Conservation (phyloP, 2,329 filamentous ascomycete species). For the Macrophomina tecta region DNA sequence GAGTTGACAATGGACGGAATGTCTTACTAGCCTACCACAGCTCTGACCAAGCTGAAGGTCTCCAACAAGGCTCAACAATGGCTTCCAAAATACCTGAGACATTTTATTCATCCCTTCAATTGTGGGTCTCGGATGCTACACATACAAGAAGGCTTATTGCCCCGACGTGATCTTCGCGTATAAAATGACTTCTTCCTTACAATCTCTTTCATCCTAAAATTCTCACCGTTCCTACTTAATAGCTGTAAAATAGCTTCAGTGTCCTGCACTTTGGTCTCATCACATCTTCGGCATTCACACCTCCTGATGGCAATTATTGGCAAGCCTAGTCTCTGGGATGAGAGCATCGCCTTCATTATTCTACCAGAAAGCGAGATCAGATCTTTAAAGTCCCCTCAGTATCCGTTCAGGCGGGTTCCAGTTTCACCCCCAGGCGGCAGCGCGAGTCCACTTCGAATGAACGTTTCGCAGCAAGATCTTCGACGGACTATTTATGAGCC, state of each 20-base stretch:
- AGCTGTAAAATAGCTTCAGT: too few species aligned
- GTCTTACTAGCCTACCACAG: neutral
- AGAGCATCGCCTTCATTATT: neutral
- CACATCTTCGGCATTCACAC: neutral
- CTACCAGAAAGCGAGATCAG: slow-evolving; percentile 7
- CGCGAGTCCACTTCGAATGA: neutral
- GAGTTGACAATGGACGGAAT: neutral
- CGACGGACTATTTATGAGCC: neutral
- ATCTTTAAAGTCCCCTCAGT: slow-evolving; percentile 6
- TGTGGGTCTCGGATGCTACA: neutral
- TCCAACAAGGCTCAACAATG: slow-evolving; percentile 8
- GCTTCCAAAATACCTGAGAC: neutral
- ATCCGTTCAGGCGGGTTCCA: neutral
- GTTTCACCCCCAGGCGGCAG: neutral
- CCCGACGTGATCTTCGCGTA: too few species aligned
- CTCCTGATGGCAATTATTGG: neutral
- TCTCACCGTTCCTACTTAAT: too few species aligned
- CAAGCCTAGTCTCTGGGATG: neutral
- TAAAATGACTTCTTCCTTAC: too few species aligned
- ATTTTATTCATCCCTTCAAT: neutral
- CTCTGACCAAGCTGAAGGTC: neutral
- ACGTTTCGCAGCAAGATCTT: slow-evolving; percentile 4
- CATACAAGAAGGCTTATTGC: neutral
- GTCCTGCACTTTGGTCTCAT: neutral
- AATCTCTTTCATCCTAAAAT: neutral